Percentiles rank a stretch among this genome's conserved stretches.
Conservation (phyloP, 768 basidiomycete genomes). For the Pleurotus tuoliensis region DNA sequence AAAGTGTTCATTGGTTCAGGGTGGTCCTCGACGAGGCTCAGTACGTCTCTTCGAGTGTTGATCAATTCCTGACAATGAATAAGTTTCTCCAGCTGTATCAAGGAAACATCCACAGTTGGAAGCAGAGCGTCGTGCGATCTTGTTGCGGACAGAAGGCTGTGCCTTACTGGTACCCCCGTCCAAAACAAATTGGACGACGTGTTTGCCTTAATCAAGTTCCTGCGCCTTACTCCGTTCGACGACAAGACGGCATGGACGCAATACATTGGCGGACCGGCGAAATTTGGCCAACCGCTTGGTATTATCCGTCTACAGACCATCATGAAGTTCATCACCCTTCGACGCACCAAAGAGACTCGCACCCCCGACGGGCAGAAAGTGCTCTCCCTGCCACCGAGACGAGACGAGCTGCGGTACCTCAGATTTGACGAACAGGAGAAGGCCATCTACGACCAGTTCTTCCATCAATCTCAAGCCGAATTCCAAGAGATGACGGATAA, state of each 20-base stretch:
- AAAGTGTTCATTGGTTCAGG: constrained; percentile 95
- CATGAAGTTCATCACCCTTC: constrained; percentile 95
- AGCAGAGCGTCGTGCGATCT: constrained; percentile 95
- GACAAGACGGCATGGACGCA: constrained; percentile 93
- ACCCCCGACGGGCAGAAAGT: constrained; percentile 79
- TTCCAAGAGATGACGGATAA: constrained; percentile 83
- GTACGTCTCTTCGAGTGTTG: constrained; percentile 47
- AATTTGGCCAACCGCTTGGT: constrained; percentile 85
- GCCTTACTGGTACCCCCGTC: constrained; percentile 96
- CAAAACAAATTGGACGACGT: constrained; percentile 99
- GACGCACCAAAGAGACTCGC: constrained; percentile 91
- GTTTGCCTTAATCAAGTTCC: constrained; percentile 94
- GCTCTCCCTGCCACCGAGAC: constrained; percentile 84
- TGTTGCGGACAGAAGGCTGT: constrained; percentile 87
- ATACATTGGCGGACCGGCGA: constrained; percentile 88
- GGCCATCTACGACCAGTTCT: constrained; percentile 84
- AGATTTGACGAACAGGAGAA: constrained; percentile 82
- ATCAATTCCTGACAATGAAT: constrained; percentile 5
- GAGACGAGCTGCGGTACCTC: constrained; percentile 82
- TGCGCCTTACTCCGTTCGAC: constrained; percentile 87
- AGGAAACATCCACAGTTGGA: constrained; percentile 91
- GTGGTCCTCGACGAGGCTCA: constrained; percentile 94
- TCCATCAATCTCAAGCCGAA: constrained; percentile 86
- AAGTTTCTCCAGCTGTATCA: constrained; percentile 71
- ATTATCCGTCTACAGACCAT: constrained; percentile 92